These are phyloP conservation scores for Plantago coronopus DNA, from an alignment of 305 asterid species.

Conservation along the genomic window DNA sequence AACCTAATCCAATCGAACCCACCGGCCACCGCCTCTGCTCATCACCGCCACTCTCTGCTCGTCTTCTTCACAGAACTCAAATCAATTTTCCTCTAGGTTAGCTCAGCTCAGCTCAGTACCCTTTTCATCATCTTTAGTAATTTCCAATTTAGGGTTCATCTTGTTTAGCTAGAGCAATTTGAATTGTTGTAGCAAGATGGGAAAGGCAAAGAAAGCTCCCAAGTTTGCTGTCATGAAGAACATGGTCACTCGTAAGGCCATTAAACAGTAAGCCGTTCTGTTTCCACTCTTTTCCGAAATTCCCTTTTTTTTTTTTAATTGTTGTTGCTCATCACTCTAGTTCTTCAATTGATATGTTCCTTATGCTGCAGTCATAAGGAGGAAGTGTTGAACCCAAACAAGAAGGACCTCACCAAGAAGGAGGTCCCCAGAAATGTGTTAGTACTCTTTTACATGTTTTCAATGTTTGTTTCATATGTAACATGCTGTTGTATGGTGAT, in stretches of 20 bases:
- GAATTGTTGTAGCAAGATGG: slow-evolving; percentile 43
- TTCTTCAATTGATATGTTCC: background rate
- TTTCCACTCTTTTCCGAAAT: background rate
- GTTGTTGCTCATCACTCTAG: background rate
- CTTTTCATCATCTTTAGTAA: too few relatives aligned
- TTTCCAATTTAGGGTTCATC: too few relatives aligned
- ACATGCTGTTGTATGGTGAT: background rate
- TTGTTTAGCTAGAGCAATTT: background rate
- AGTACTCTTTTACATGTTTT: slow-evolving; percentile 16
- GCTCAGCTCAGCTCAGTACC: too few relatives aligned
- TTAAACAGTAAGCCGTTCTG: slow-evolving; percentile 52
- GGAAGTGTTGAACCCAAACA: slow-evolving; percentile 81
- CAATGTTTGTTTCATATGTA: background rate
- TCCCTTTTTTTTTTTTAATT: background rate
- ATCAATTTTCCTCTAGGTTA: too few relatives aligned
- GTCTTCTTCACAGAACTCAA: too few relatives aligned
- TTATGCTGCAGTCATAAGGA: slow-evolving; percentile 56
- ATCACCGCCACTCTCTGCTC: too few relatives aligned
- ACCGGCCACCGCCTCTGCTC: too few relatives aligned
- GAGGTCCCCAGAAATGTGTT: slow-evolving; percentile 91
- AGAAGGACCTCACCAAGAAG: slow-evolving; percentile 70
- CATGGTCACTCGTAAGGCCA: slow-evolving; percentile 57
- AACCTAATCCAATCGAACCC: too few relatives aligned
- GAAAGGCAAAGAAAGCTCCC: slow-evolving; percentile 79
- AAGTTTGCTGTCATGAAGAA: slow-evolving; percentile 94